Evolutionary conservation across 768 basidiomycete species (phyloP), one percentile per base, ranked within the genome.

Genomic region (Termitomyces heimii): DNA sequence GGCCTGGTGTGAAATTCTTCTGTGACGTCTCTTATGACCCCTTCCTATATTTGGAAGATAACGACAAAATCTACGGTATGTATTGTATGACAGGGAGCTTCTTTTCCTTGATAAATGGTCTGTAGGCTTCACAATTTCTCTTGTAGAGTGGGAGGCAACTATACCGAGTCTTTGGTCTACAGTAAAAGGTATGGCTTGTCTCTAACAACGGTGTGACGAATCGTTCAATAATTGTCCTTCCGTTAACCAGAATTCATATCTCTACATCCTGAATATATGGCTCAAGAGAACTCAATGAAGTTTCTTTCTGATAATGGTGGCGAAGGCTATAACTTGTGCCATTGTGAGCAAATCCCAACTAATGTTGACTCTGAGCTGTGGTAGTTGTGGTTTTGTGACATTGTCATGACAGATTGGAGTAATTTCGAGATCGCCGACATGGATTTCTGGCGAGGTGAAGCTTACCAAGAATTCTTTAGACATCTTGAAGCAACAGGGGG

Each of bases 361-460:
- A 22, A 24, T 14, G 29, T 14, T 28, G 16, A 39, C 20, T 37
- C 13, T n/a, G 8, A 16, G 34, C 28, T 24, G 44, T 22, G 22
- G 22, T 20, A 16, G 34, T 31, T 24, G 44, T 22, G 22, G 22
- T 20, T 10, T 31, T 12, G 8, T 44, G 44, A 34, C 37, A 26
- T 28, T 2, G 26, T 13, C 3, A 7, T 48, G 52, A 2, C 53
- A 90, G 88, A 85, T 71, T 94, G 91, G 91, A 89, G 84, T 63
- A 95, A 94, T 69, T 95, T 95, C 64, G 93, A 95, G 71, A 96
- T 98, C 58, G 93, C 83, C 3, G 84, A 87, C 65, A 83, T 97
- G 77, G 85, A 92, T 62, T 91, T 96, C 67, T 96, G 92, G 91
- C 76, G 93, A 56, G 77, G 81, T 1, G 85, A 92, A 62, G 88